These are phyloP conservation scores for Punica granatum DNA, from an alignment of 345 rosid genomes.

Conservation along the genomic window DNA sequence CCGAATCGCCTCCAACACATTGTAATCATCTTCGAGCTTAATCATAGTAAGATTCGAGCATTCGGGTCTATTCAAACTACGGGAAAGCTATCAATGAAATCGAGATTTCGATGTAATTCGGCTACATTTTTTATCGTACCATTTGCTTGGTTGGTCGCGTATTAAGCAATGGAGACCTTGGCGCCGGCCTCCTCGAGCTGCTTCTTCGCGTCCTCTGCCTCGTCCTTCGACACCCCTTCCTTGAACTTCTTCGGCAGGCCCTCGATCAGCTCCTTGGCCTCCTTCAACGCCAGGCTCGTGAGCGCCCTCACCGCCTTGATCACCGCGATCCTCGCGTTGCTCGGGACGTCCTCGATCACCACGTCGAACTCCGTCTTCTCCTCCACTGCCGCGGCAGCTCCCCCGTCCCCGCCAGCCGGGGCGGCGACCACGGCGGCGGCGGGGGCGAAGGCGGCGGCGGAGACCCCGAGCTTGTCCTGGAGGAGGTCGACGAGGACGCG, in stretches of 20 bases:
- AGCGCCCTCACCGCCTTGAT: conserved; percentile 79
- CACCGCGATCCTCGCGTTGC: conserved; percentile 62
- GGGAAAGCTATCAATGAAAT: no score
- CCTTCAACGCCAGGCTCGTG: conserved; percentile 77
- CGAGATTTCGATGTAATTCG: not conserved
- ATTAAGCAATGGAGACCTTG: conserved; percentile 46
- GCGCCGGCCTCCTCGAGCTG: conserved; percentile 89
- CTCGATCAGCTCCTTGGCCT: conserved; percentile 81
- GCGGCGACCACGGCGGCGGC: conserved; percentile 41
- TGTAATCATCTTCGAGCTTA: not conserved
- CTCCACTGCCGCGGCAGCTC: conserved; percentile 31
- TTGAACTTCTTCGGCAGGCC: conserved; percentile 88
- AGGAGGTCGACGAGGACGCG: conserved; percentile 71
- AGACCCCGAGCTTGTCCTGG: conserved; percentile 78
- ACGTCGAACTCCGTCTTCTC: conserved; percentile 90
- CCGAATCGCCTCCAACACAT: not conserved
- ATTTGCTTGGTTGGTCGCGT: not conserved
- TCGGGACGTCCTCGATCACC: conserved; percentile 67
- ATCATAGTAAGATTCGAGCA: no score
- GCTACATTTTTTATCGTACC: not conserved
- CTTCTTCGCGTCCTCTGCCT: conserved; percentile 85
- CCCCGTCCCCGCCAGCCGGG: conserved; percentile 21
- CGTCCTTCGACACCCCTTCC: conserved; percentile 66
- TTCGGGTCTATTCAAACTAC: no score
- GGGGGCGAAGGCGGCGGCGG: conserved; percentile 72